Evolutionary conservation across 345 rosid genomes (phyloP), one percentile per base, ranked within the genome.

Genomic region (Odontarrhena argentea): DNA sequence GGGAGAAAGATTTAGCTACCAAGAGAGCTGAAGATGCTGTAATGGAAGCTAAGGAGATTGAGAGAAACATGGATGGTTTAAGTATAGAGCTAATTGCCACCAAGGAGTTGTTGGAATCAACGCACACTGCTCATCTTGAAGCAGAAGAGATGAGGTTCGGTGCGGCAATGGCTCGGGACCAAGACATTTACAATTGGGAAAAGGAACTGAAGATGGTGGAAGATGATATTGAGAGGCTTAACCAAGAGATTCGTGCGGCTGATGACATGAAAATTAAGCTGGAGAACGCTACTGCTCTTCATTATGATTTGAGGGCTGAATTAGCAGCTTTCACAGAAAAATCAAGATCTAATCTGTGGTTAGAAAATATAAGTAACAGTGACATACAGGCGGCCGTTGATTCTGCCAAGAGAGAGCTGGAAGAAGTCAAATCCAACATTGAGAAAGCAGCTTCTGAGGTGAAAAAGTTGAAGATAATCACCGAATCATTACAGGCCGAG

Each of bases 111-210:
- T 73, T 94, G 66, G 96, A 91, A 71, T 84, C 91, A 9, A 86
- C 88, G 32, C 99, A 94, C 69, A 84, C 97, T 13, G 82, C 95
- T 8, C 97, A 91, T 79, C 76, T 94, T 56, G 99, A 94, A 74
- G 92, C 97, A 5, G 97, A 94, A 79, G 97, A 91, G 54, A 87
- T 80, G 60, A 87, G 91, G 55, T 87, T 90, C 15, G 79, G 92
- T 44, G 92, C 88, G 1, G 86, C 91, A 22, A 81, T 91, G 89
- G 89, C 85, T 56, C 79, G 79, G 60, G 97, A 94, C 69, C 96
- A 88, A 68, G 96, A 94, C 72, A 74, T 78, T 25, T 83, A 84
- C 41, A 69, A 77, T 11, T 91, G 99, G 99, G 99, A 94, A 71
- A 91, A 83, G 81, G 96, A 85, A 57, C 54, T 91, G 58, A 84